These are phyloP conservation scores for Xenosphaeropsis pyriputrescens DNA, from an alignment of 2,329 filamentous ascomycete species.

Conservation along the genomic window DNA sequence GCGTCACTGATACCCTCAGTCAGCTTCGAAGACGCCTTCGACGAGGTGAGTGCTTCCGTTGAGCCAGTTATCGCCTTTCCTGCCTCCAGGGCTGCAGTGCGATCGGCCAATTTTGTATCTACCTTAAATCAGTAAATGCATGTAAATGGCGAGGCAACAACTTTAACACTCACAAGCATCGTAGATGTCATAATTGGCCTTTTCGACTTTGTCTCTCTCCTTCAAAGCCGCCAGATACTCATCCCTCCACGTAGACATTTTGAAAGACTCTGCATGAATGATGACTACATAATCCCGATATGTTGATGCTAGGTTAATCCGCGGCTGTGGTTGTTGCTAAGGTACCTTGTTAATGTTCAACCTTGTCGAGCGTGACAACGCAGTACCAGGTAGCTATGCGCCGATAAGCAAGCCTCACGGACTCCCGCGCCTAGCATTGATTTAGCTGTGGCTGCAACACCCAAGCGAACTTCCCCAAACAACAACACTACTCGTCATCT, in stretches of 20 bases:
- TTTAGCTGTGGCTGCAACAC: not conserved
- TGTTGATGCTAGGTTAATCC: not conserved
- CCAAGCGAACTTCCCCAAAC: not conserved
- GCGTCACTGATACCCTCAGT: constrained; percentile 5
- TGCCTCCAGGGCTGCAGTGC: constrained; percentile 47
- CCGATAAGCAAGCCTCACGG: not conserved
- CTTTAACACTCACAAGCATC: constrained; percentile 54
- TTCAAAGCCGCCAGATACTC: constrained; percentile 67
- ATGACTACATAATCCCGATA: constrained; percentile 1
- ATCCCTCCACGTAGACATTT: constrained; percentile 45
- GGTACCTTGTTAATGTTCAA: too few relatives aligned
- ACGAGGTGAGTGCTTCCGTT: constrained; percentile 14
- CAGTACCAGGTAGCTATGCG: too few relatives aligned
- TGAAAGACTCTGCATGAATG: not conserved
- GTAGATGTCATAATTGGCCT: constrained; percentile 52
- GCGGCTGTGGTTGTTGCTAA: constrained; percentile 1
- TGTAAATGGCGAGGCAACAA: constrained; percentile 1
- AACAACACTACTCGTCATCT: not conserved
- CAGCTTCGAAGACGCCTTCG: constrained; percentile 9
- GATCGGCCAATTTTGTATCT: constrained; percentile 45
- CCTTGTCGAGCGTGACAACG: too few relatives aligned
- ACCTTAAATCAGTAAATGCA: constrained; percentile 4
- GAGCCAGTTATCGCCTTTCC: constrained; percentile 28
- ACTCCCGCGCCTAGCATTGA: not conserved
- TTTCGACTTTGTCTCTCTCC: constrained; percentile 55